Conservation (phyloP, 2,329 filamentous ascomycete genomes). For the Chaetomiaceae sp. region DNA sequence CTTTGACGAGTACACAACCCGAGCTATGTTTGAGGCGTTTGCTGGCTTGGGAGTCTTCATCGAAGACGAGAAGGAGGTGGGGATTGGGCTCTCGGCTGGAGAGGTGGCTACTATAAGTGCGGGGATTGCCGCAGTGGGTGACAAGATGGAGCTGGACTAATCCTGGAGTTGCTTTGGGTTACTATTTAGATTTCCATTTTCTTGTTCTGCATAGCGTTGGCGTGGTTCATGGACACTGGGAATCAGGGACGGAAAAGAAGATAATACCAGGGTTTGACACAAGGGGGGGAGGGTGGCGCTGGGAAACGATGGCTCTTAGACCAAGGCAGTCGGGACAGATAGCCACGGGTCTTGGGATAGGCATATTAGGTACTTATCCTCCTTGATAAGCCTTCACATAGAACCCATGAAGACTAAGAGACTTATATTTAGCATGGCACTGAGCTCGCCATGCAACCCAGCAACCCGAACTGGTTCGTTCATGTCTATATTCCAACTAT, state of each 20-base stretch:
- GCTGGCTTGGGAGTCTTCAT: constrained; percentile 84
- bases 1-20: constrained; percentile 72
- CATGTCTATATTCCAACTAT: constrained; percentile 1
- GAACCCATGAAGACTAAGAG: background rate
- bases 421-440: background rate
- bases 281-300: no score
- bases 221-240: constrained; percentile 20
- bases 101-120: constrained; percentile 34
- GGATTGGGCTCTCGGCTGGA: constrained; percentile 30
- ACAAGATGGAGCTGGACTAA: constrained; percentile 45
- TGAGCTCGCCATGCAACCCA: background rate
- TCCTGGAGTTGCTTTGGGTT: background rate
- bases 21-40: constrained; percentile 84
- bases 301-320: no score
- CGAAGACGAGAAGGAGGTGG: constrained; percentile 62
- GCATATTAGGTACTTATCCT: no score
- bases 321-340: no score
- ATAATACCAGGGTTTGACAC: background rate
- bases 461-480: background rate
- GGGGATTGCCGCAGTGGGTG: constrained; percentile 28
- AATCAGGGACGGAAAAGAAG: background rate
- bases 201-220: constrained; percentile 30
- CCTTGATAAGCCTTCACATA: no score
- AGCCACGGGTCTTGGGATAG: no score
- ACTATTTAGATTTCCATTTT: constrained; percentile 6